phyloP scores from a whole-genome alignment of 164 flowering plant species.

The Aristolochia fimbriata region DNA sequence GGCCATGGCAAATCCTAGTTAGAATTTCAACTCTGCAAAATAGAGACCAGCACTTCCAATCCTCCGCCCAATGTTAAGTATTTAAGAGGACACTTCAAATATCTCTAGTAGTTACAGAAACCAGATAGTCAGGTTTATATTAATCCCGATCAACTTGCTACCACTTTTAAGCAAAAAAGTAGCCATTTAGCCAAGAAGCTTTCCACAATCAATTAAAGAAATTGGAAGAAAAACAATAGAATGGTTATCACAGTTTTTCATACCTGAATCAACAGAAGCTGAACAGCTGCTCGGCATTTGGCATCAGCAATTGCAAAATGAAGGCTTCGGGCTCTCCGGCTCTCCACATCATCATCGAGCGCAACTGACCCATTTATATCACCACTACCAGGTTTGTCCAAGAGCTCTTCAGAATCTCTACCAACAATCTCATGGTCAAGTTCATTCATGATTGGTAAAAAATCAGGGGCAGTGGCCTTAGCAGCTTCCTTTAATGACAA shows the following conservation, averaged over 20 bases:
- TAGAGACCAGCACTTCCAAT: too few species aligned
- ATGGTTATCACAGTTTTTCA: not conserved
- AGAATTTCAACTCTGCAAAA: too few species aligned
- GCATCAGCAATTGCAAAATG: constrained; percentile 67
- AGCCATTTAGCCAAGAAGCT: too few species aligned
- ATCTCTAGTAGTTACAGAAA: too few species aligned
- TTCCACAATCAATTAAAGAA: too few species aligned
- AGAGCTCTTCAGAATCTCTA: constrained; percentile 24
- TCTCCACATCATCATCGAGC: constrained; percentile 43
- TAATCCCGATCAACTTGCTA: too few species aligned
- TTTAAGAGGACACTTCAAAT: too few species aligned
- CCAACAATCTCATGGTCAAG: constrained; percentile 22
- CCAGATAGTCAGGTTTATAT: too few species aligned
- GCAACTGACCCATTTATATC: constrained; percentile 29
- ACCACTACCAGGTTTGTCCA: constrained; percentile 18
- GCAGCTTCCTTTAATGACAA: constrained; percentile 76
- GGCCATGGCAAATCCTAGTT: too few species aligned
- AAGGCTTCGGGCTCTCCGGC: constrained; percentile 31
- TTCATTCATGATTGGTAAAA: constrained; percentile 31
- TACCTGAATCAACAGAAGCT: constrained; percentile 90
- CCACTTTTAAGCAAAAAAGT: too few species aligned
- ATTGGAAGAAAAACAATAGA: too few species aligned
- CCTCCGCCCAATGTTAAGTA: too few species aligned
- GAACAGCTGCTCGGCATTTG: constrained; percentile 90
- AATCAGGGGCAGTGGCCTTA: constrained; percentile 80